A percentile compares a stretch with the other conserved stretches of the same genome.
phyloP scores from a whole-genome alignment of 1,284 basidiomycete species.

The Melampsora abietis-canadensis region DNA sequence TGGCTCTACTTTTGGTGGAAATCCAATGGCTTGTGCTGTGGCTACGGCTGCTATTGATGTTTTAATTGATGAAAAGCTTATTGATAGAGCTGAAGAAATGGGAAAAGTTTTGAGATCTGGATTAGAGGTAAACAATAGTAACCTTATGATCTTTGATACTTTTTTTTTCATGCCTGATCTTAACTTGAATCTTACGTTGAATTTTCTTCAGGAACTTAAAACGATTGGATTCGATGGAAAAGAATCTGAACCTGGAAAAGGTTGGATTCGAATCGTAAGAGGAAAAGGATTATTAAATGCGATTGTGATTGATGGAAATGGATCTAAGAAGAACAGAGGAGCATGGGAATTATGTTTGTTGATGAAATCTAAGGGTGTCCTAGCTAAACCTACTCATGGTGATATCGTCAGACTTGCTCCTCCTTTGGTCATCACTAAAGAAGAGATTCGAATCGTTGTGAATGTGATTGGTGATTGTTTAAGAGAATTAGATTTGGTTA shows the following conservation, averaged over 20 bases:
- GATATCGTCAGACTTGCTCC: constrained; percentile 96
- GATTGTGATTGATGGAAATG: constrained; percentile 82
- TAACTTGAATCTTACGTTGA: no score
- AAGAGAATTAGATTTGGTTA: constrained; percentile 73
- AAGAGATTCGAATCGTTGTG: constrained; percentile 72
- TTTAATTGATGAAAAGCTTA: constrained; percentile 78
- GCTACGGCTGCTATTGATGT: constrained; percentile 86
- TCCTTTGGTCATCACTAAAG: constrained; percentile 84
- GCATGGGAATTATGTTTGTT: constrained; percentile 96
- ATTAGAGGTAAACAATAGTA: background rate
- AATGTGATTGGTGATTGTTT: constrained; percentile 73
- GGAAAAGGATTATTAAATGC: constrained; percentile 89
- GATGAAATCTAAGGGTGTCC: constrained; percentile 80
- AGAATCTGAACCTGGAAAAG: constrained; percentile 4
- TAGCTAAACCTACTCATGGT: constrained; percentile 93
- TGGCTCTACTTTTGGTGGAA: constrained; percentile 92
- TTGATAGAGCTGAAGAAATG: constrained; percentile 70
- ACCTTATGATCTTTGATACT: background rate
- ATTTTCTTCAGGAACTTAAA: constrained; percentile 18
- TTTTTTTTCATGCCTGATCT: no score
- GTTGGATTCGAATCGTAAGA: constrained; percentile 60
- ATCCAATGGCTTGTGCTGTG: constrained; percentile 91
- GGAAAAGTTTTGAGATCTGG: constrained; percentile 66
- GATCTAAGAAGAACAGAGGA: constrained; percentile 70
- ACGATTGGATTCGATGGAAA: constrained; percentile 13